A percentile compares a stretch with the other conserved stretches of the same genome.
Conservation (phyloP, 345 rosid genomes). For the Hibiscus mutabilis region DNA sequence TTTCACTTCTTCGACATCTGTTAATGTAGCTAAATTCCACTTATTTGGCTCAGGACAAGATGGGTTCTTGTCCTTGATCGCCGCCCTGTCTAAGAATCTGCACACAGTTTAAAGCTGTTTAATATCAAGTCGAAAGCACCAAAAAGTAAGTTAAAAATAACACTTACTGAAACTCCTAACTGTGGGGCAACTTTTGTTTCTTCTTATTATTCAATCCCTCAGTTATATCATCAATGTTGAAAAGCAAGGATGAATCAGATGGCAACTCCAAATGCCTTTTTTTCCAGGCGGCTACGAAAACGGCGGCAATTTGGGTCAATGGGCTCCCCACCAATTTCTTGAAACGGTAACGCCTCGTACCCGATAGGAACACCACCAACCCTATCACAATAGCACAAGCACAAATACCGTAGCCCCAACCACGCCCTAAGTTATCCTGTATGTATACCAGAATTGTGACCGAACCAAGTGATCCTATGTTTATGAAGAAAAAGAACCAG, state of each 20-base stretch:
- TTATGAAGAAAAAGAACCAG: conserved; percentile 91
- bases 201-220: conserved; percentile 37
- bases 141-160: neutral
- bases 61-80: conserved; percentile 51
- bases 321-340: conserved; percentile 88
- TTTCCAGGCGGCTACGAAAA: conserved; percentile 56
- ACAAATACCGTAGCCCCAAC: conserved; percentile 86
- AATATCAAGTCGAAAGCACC: neutral
- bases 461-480: conserved; percentile 68
- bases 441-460: conserved; percentile 86
- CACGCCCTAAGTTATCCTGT: conserved; percentile 75
- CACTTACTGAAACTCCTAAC: conserved; percentile 64
- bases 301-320: conserved; percentile 77
- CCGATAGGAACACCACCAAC: conserved; percentile 50
- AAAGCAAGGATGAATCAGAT: conserved; percentile 45
- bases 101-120: conserved; percentile 3
- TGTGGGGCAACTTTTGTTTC: conserved; percentile 59
- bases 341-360: conserved; percentile 78
- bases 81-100: conserved; percentile 87
- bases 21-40: conserved; percentile 74
- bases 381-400: conserved; percentile 62
- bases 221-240: conserved; percentile 47
- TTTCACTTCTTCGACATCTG: conserved; percentile 95
- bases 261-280: conserved; percentile 54
- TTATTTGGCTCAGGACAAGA: conserved; percentile 30